Evolutionary conservation across 176 grass and related monocot species (phyloP), one percentile per base, ranked within the genome.

Genomic region (Panicum miliaceum): DNA sequence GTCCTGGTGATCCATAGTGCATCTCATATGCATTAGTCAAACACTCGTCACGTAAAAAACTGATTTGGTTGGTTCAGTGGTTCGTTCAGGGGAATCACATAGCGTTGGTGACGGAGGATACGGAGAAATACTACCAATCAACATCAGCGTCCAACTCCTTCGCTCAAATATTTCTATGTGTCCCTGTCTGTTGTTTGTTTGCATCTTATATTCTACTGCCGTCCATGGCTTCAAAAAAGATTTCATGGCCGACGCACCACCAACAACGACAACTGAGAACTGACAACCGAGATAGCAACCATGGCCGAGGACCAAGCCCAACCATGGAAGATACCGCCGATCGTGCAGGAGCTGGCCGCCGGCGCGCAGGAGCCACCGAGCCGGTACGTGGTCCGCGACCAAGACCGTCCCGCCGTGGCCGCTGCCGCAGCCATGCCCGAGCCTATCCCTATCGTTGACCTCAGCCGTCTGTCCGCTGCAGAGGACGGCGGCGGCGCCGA

Each of bases 331-430:
- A 43, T 81, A 45, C 77, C 68, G 9, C 27, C 73, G 56, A 79
- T 77, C 47, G 88, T 93, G 67, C 88, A 93, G 66, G 73, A 93
- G 75, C 88, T 90, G 15, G 84, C 59, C 35, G 63, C 34, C 10
- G 32, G 58, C 40, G 69, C 79, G 45, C 65, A 38, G 60, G 71
- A 79, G 68, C 65, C 88, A 43, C 91, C 91, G 22, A 85, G 46
- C 58, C 81, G 42, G 14, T 93, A 93, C 58, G 29, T 93, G n/a
- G 25, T 71, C 47, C 56, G 71, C 9, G 56, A 72, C 74, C 11
- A 78, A 62, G 68, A 75, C 18, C 65, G 60, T 59, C 52, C 63
- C 0, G 22, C 16, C 12, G 3, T n/a, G 11, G 12, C 35, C 10
- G 48, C 37, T 10, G 45, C 60, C 54, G 10, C 56, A 8, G n/a